These are phyloP conservation scores for Colletotrichum sp. DNA, from an alignment of 2,329 filamentous ascomycete genomes.

Conservation along the genomic window DNA sequence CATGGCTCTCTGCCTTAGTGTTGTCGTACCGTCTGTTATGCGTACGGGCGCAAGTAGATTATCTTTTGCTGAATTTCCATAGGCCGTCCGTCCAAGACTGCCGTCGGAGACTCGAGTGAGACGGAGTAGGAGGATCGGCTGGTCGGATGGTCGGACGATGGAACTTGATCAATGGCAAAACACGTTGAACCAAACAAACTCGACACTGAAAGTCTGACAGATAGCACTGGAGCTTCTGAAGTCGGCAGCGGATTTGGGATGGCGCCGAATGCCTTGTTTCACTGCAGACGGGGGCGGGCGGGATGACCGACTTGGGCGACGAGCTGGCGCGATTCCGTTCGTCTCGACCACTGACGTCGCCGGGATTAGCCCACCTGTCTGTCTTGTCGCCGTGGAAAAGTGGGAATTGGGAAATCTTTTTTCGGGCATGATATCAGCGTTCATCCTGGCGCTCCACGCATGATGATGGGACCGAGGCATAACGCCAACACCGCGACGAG, in stretches of 20 bases:
- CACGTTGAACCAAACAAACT: neutral
- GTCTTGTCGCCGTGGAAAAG: constrained; percentile 12
- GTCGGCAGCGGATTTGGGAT: constrained; percentile 10
- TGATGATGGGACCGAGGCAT: constrained; percentile 18
- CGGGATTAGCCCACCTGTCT: constrained; percentile 5
- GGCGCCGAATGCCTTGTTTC: constrained; percentile 15
- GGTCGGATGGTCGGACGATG: neutral
- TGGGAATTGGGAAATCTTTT: constrained; percentile 7
- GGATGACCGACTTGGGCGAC: constrained; percentile 2
- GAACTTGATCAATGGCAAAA: neutral
- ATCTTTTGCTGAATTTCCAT: neutral
- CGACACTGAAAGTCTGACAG: neutral
- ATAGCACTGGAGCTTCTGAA: neutral
- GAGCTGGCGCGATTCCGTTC: neutral
- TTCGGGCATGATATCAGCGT: constrained; percentile 16
- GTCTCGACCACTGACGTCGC: constrained; percentile 3
- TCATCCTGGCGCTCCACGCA: constrained; percentile 16
- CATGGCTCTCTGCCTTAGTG: neutral
- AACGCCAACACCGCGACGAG: neutral
- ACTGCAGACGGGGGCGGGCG: constrained; percentile 2
- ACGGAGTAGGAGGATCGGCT: neutral
- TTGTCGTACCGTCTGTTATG: neutral
- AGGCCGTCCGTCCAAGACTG: neutral
- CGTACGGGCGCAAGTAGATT: neutral
- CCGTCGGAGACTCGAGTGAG: neutral